These are phyloP conservation scores for Sergeia podlipaevii DNA, from an alignment of 208 protist genomes.

Conservation along the genomic window DNA sequence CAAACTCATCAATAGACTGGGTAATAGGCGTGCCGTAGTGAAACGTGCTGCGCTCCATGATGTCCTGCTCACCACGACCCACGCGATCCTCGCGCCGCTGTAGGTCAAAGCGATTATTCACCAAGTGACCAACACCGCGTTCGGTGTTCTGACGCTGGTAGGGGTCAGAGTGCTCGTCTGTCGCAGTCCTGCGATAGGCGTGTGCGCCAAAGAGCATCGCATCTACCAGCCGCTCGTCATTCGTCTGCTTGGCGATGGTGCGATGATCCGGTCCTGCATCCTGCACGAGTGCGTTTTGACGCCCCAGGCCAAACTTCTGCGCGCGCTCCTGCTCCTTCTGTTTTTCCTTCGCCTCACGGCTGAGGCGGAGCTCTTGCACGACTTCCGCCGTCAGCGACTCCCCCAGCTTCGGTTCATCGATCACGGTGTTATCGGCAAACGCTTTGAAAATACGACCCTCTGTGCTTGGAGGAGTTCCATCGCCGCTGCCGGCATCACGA, in stretches of 20 bases:
- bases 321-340: constrained; percentile 39
- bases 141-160: constrained; percentile 62
- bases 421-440: constrained; percentile 67
- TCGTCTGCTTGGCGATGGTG: constrained; percentile 59
- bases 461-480: constrained; percentile 13
- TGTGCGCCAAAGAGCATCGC: constrained; percentile 53
- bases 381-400: constrained; percentile 69
- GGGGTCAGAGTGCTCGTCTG: constrained; percentile 77
- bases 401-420: constrained; percentile 55
- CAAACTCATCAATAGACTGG: constrained; percentile 81
- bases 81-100: constrained; percentile 69
- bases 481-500: constrained; percentile 8
- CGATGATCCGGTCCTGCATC: constrained; percentile 83
- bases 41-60: constrained; percentile 71
- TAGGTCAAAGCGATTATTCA: constrained; percentile 82
- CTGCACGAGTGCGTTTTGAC: constrained; percentile 81
- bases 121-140: constrained; percentile 71
- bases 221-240: constrained; percentile 85
- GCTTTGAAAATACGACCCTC: constrained; percentile 39
- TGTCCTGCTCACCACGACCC: constrained; percentile 53
- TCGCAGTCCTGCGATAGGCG: constrained; percentile 62
- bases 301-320: constrained; percentile 82
- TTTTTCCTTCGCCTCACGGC: constrained; percentile 9
- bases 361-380: constrained; percentile 27
- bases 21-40: constrained; percentile 79